These are phyloP conservation scores for Talaromyces sp. DNA, from an alignment of 2,329 filamentous ascomycete genomes.

Conservation along the genomic window DNA sequence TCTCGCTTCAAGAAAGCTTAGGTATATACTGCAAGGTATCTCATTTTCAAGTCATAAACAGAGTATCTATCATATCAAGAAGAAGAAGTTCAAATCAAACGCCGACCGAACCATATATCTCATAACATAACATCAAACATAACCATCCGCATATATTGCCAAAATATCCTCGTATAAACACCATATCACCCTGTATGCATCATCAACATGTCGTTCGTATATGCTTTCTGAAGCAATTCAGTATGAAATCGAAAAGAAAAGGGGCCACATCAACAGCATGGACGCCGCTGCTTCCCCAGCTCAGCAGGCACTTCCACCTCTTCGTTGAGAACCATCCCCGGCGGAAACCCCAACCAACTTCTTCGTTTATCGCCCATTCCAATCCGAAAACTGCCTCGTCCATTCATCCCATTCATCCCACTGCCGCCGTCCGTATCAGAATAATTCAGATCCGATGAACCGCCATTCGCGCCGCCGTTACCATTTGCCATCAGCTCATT, in stretches of 20 bases:
- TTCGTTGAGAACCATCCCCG: slow-evolving; percentile 41
- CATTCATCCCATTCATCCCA: slow-evolving; percentile 30
- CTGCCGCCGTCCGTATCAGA: slow-evolving; percentile 41
- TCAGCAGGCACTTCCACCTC: slow-evolving; percentile 33
- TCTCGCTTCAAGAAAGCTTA: background rate
- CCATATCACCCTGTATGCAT: background rate
- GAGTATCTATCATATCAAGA: background rate
- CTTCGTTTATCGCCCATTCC: slow-evolving; percentile 61
- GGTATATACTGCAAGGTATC: background rate
- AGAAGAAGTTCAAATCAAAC: background rate
- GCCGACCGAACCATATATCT: background rate
- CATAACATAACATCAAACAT: background rate
- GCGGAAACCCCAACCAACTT: slow-evolving; percentile 65
- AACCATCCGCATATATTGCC: slow-evolving; percentile 21
- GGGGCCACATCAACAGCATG: slow-evolving; percentile 40
- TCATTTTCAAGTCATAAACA: background rate
- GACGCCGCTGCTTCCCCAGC: slow-evolving; percentile 35
- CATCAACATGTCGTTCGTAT: slow-evolving; percentile 1
- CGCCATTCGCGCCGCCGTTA: slow-evolving; percentile 40
- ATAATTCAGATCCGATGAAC: slow-evolving; percentile 35
- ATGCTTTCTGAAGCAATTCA: background rate
- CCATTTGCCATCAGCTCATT: slow-evolving; percentile 24
- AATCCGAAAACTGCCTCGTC: slow-evolving; percentile 60
- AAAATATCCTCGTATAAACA: background rate
- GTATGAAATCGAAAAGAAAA: background rate